phyloP scores from a whole-genome alignment of 192 early-diverging fungal genomes.

The Pilaira anomala region DNA sequence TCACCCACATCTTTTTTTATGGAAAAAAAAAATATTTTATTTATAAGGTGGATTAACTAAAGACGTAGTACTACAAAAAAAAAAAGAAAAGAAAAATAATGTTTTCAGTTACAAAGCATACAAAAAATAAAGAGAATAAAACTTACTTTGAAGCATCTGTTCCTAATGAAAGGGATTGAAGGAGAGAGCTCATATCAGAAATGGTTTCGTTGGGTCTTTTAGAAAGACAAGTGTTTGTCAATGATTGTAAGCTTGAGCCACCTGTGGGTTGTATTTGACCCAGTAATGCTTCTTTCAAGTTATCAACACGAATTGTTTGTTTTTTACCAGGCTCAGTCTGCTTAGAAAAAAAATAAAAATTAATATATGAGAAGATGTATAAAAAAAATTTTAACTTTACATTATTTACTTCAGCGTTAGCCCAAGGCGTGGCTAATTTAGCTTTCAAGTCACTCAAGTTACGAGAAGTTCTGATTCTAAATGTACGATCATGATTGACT shows the following conservation, averaged over 20 bases:
- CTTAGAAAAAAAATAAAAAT: constrained; percentile 5
- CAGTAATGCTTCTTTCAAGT: constrained; percentile 32
- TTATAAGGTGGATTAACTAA: constrained; percentile 27
- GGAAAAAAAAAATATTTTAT: no score
- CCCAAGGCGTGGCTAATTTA: constrained; percentile 29
- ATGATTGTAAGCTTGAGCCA: background rate
- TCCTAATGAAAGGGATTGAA: constrained; percentile 13
- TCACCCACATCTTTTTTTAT: no score
- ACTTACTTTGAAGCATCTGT: constrained; percentile 7
- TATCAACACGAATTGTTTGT: constrained; percentile 33
- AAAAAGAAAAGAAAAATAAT: background rate
- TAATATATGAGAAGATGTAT: no score
- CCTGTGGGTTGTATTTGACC: background rate
- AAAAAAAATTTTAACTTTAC: constrained; percentile 8
- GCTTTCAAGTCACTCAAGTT: constrained; percentile 34
- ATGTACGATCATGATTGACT: constrained; percentile 28
- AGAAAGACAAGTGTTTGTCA: background rate
- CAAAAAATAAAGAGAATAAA: background rate
- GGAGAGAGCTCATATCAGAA: constrained; percentile 22
- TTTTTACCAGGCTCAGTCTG: constrained; percentile 10
- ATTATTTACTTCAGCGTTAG: constrained; percentile 17
- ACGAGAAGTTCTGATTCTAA: constrained; percentile 32
- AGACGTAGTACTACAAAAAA: constrained; percentile 1
- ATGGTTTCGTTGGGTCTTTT: constrained; percentile 11
- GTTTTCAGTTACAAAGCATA: no score